Conservation (phyloP, 2,329 filamentous ascomycete genomes). For the Colletotrichum abscissum region DNA sequence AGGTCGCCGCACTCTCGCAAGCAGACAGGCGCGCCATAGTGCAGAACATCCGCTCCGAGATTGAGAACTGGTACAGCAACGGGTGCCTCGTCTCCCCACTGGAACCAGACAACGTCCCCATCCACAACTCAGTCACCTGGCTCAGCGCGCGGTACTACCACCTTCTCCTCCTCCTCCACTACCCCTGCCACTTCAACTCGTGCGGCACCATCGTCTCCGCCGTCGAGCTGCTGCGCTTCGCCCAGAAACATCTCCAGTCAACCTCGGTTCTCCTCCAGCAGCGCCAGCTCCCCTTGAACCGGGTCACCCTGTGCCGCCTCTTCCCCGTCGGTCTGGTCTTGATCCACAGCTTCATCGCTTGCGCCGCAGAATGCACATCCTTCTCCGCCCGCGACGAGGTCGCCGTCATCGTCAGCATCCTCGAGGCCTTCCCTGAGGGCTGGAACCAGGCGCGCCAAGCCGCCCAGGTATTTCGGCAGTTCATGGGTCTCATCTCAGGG, state of each 20-base stretch:
- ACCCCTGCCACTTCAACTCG: slow-evolving; percentile 53
- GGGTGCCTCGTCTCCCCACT: slow-evolving; percentile 56
- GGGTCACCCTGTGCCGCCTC: slow-evolving; percentile 52
- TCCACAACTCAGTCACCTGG: slow-evolving; percentile 58
- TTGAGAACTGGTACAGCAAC: slow-evolving; percentile 59
- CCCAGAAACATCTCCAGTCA: slow-evolving; percentile 55
- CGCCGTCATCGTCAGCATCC: slow-evolving; percentile 45
- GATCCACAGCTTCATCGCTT: slow-evolving; percentile 51
- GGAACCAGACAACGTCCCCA: slow-evolving; percentile 55
- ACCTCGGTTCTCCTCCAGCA: slow-evolving; percentile 55
- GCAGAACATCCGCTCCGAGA: slow-evolving; percentile 51
- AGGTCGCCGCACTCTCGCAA: slow-evolving; percentile 44
- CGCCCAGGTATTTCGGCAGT: slow-evolving; percentile 47
- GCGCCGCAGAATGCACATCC: slow-evolving; percentile 37
- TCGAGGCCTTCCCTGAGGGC: slow-evolving; percentile 50
- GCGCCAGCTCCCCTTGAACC: slow-evolving; percentile 55
- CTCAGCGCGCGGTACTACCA: slow-evolving; percentile 56
- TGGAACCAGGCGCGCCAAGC: slow-evolving; percentile 50
- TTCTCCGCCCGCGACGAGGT: slow-evolving; percentile 50
- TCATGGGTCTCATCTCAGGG: slow-evolving; percentile 38
- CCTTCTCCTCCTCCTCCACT: slow-evolving; percentile 56
- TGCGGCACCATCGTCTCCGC: slow-evolving; percentile 43
- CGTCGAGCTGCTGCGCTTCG: slow-evolving; percentile 50
- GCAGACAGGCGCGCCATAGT: slow-evolving; percentile 47
- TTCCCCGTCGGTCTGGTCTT: slow-evolving; percentile 51